Conservation (phyloP, 106 monocot species). For the Xerophyta viscosa region DNA sequence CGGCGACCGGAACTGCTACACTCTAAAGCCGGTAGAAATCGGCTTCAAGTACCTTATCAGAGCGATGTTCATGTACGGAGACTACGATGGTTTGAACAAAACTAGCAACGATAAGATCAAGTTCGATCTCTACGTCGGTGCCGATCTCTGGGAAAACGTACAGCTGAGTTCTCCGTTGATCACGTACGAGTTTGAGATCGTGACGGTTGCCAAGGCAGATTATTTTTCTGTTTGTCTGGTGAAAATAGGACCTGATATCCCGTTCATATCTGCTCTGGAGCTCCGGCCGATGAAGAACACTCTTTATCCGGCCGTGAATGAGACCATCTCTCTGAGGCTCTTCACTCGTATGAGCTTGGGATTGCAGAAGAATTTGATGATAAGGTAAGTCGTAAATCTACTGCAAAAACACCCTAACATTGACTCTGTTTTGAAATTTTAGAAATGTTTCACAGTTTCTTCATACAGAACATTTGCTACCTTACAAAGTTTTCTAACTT, state of each 20-base stretch:
- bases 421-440: no score
- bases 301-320: conserved; percentile 1
- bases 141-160: conserved; percentile 15
- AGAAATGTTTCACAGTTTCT: no score
- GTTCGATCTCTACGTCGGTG: conserved; percentile 24
- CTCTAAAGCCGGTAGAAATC: conserved; percentile 1
- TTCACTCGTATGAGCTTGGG: no score
- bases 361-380: no score
- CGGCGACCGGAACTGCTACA: conserved; percentile 26
- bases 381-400: no score
- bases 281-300: neutral
- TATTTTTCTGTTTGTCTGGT: conserved; percentile 15
- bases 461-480: no score
- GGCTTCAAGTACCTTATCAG: conserved; percentile 11
- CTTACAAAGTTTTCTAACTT: no score
- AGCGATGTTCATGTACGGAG: conserved; percentile 18
- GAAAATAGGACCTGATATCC: conserved; percentile 9
- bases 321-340: neutral
- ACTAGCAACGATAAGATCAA: neutral
- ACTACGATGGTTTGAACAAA: conserved; percentile 16
- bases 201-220: no score
- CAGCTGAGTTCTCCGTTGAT: no score
- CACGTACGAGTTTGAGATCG: no score
- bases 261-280: conserved; percentile 17
- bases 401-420: no score